phyloP scores from a whole-genome alignment of 148 eudicot genomes.

The Dysphania ambrosioides region DNA sequence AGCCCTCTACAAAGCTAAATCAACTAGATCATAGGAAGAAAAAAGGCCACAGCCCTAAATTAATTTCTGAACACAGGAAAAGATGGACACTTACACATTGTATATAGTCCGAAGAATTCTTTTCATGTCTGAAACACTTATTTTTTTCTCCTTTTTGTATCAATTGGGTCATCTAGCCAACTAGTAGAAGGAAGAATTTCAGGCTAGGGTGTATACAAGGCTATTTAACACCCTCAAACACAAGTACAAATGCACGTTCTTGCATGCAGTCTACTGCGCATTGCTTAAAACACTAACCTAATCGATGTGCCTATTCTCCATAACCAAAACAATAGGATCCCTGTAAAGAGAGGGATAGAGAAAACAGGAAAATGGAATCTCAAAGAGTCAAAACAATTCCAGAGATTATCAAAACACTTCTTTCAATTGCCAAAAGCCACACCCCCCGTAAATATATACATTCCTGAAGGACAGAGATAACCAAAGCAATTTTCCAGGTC shows the following conservation, averaged over 20 bases:
- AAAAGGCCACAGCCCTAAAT: background rate
- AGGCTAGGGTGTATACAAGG: background rate
- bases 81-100: too few relatives aligned
- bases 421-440: background rate
- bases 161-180: background rate
- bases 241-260: background rate
- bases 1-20: background rate
- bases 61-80: background rate
- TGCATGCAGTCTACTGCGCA: conserved; percentile 4
- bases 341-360: background rate
- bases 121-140: background rate
- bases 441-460: background rate
- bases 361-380: background rate
- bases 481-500: background rate
- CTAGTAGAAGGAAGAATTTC: background rate
- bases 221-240: background rate
- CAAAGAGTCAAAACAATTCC: conserved; percentile 1
- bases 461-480: background rate
- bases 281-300: background rate
- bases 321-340: background rate
- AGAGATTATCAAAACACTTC: background rate
- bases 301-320: background rate
- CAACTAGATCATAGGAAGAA: background rate
- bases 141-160: background rate
- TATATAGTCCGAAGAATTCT: background rate